Conservation (phyloP, 2,329 filamentous ascomycete genomes). For the Fonsecaea monophora region DNA sequence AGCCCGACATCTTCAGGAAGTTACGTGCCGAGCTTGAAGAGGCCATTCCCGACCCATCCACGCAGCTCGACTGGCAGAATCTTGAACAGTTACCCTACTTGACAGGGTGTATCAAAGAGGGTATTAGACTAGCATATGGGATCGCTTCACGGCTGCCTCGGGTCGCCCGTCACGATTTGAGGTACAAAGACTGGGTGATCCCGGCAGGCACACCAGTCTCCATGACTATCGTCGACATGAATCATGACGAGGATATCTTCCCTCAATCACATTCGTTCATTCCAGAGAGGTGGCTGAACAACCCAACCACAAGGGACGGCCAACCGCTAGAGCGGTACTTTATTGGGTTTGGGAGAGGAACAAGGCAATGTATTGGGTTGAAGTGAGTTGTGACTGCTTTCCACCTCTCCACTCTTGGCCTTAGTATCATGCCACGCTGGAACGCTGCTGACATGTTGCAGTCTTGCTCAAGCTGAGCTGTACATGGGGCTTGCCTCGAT, state of each 20-base stretch:
- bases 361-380: conserved; percentile 55
- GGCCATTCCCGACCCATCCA: conserved; percentile 20
- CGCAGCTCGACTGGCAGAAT: conserved; percentile 20
- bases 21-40: conserved; percentile 22
- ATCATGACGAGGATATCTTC: conserved; percentile 46
- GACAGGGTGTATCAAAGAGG: conserved; percentile 43
- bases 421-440: background rate
- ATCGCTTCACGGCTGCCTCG: conserved; percentile 34
- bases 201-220: conserved; percentile 43
- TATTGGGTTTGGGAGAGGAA: conserved; percentile 28
- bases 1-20: conserved; percentile 10
- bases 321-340: conserved; percentile 25
- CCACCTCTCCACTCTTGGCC: background rate
- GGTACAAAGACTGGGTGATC: conserved; percentile 44
- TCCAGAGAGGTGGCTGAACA: conserved; percentile 45
- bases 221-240: conserved; percentile 40
- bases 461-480: conserved; percentile 47
- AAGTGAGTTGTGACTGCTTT: conserved; percentile 40
- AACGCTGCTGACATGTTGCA: conserved; percentile 25
- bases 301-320: conserved; percentile 17
- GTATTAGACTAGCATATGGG: conserved; percentile 38
- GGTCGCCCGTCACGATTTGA: conserved; percentile 38
- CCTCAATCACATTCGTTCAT: conserved; percentile 42
- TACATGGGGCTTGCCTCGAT: conserved; percentile 44
- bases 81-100: conserved; percentile 44